phyloP scores from a whole-genome alignment of 495 filamentous ascomycete species.

The Aspergillus diversus region DNA sequence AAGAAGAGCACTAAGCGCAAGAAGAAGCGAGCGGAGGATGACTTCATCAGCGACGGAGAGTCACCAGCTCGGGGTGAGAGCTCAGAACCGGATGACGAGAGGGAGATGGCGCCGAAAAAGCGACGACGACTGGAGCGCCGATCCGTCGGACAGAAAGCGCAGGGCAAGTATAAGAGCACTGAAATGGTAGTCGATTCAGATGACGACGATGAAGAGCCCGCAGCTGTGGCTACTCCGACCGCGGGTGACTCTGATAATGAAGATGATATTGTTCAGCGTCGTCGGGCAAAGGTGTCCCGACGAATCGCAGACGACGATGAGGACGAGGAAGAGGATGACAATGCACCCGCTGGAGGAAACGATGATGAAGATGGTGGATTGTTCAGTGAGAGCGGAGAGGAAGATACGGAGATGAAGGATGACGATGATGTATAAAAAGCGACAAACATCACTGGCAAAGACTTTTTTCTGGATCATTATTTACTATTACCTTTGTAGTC shows the following conservation, averaged over 20 bases:
- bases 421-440: constrained; percentile 15
- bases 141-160: constrained; percentile 58
- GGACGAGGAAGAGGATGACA: constrained; percentile 41
- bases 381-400: constrained; percentile 28
- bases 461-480: not conserved
- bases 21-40: constrained; percentile 61
- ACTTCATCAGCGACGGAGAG: constrained; percentile 31
- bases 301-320: constrained; percentile 52
- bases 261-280: constrained; percentile 38
- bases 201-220: constrained; percentile 51
- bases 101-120: constrained; percentile 51
- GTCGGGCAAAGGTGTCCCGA: constrained; percentile 40
- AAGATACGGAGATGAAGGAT: constrained; percentile 32
- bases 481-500: constrained; percentile 11
- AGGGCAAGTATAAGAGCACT: constrained; percentile 75
- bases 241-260: constrained; percentile 39
- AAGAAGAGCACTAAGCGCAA: constrained; percentile 59
- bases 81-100: constrained; percentile 34
- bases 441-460: not conserved
- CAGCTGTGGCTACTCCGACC: constrained; percentile 24
- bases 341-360: constrained; percentile 12
- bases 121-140: constrained; percentile 55
- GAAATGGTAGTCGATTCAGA: constrained; percentile 81
- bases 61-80: constrained; percentile 14
- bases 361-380: constrained; percentile 25